Evolutionary conservation across 306 rosid genomes (phyloP).

Genomic region (Gynostemma pentaphyllum): DNA sequence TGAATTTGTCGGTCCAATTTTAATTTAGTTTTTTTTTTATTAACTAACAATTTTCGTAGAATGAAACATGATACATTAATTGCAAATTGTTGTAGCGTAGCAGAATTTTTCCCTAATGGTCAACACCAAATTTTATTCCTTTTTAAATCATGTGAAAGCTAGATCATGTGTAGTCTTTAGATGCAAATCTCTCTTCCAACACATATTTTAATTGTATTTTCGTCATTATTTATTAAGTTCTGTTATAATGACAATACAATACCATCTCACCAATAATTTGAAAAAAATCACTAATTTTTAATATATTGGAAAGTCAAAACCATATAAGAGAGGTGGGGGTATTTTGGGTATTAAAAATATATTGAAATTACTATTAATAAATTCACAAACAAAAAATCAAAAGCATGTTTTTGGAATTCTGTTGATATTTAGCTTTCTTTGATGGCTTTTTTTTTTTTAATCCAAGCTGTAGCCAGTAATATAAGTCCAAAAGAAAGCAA

Average conservation of each 20-base stretch:
- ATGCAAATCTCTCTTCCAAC: neutral
- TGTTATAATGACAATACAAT: neutral
- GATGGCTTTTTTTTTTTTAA: neutral
- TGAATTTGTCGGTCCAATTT: neutral
- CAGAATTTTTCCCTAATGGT: neutral
- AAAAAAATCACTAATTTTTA: neutral
- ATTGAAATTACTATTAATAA: neutral
- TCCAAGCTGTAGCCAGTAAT: conserved; percentile 1
- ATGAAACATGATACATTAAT: neutral
- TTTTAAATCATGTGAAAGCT: neutral
- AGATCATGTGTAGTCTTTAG: neutral
- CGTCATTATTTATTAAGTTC: neutral
- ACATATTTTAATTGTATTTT: neutral
- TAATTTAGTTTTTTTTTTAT: neutral
- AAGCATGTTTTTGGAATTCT: neutral
- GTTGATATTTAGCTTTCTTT: neutral
- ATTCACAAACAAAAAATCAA: too few relatives aligned
- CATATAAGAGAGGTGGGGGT: neutral
- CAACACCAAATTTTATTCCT: neutral
- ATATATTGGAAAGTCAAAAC: neutral
- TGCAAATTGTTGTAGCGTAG: neutral
- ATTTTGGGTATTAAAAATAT: neutral
- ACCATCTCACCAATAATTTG: neutral
- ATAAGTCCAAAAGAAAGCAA: neutral
- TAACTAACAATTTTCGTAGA: neutral